A percentile compares a stretch with the other conserved stretches of the same genome.
These are phyloP conservation scores for Annona squamosa DNA, from an alignment of 164 flowering plant genomes.

Conservation along the genomic window DNA sequence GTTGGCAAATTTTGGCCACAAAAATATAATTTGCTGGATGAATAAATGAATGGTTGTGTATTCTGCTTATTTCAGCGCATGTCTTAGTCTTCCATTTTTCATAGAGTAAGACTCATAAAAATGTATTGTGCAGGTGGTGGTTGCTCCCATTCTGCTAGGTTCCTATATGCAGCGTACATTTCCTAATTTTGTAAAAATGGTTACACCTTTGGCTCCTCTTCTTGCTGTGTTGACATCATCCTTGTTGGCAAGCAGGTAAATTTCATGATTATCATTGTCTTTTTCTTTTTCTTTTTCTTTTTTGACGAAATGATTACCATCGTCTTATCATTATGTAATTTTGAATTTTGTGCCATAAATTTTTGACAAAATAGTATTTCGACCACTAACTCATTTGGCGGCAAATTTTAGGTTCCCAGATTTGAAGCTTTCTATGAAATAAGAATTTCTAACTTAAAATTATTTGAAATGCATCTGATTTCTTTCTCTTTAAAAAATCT, in stretches of 20 bases:
- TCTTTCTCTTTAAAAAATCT: neutral
- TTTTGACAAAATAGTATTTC: too few relatives aligned
- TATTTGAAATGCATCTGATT: too few relatives aligned
- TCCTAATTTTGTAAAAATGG: slow-evolving; percentile 46
- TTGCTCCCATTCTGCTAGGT: slow-evolving; percentile 70
- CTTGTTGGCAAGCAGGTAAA: slow-evolving; percentile 64
- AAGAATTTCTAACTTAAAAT: too few relatives aligned
- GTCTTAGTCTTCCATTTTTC: neutral
- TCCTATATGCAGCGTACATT: slow-evolving; percentile 56
- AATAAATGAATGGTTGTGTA: neutral
- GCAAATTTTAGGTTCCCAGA: too few relatives aligned
- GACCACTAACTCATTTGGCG: too few relatives aligned
- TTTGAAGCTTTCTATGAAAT: too few relatives aligned
- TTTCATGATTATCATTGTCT: neutral
- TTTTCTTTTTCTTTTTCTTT: neutral
- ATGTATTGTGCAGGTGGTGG: slow-evolving; percentile 51
- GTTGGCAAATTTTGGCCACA: neutral
- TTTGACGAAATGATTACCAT: too few relatives aligned
- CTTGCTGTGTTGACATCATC: slow-evolving; percentile 64
- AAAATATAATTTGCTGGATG: neutral
- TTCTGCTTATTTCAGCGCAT: neutral
- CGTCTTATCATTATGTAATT: too few relatives aligned
- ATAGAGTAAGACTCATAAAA: neutral
- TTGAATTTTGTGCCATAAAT: too few relatives aligned
- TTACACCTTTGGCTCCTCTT: slow-evolving; percentile 65